Percentiles rank a stretch among this genome's conserved stretches.
These are phyloP conservation scores for Aspergillus sp. DNA, from an alignment of 2,329 filamentous ascomycete genomes.

Conservation along the genomic window DNA sequence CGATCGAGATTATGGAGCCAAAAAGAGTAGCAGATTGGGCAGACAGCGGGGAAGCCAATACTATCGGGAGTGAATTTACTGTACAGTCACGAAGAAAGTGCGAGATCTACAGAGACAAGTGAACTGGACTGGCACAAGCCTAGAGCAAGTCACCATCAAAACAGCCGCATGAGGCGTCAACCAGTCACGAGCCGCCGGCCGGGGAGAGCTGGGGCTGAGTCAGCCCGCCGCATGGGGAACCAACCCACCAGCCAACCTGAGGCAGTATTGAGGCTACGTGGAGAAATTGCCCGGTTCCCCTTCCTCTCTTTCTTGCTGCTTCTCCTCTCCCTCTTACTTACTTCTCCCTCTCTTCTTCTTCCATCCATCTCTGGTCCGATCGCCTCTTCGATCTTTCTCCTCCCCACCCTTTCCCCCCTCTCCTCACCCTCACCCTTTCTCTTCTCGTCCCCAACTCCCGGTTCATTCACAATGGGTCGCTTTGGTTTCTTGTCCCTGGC, in stretches of 20 bases:
- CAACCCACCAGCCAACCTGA: not conserved
- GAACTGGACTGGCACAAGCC: not conserved
- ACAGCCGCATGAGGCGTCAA: not conserved
- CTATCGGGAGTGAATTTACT: not conserved
- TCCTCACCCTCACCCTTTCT: slow-evolving; percentile 16
- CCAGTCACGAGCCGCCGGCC: slow-evolving; percentile 1
- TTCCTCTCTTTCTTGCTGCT: not conserved
- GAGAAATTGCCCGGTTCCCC: slow-evolving; percentile 22
- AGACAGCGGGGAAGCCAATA: not conserved
- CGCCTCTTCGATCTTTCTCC: not conserved
- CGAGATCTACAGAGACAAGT: not conserved
- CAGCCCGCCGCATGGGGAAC: slow-evolving; percentile 21
- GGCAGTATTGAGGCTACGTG: slow-evolving; percentile 24
- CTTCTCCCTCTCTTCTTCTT: slow-evolving; percentile 7
- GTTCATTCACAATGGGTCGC: slow-evolving; percentile 64
- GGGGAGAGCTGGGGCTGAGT: slow-evolving; percentile 19
- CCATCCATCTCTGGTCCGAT: not conserved
- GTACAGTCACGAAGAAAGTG: not conserved
- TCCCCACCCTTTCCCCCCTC: slow-evolving; percentile 8
- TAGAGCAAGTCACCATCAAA: not conserved
- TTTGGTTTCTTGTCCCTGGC: slow-evolving; percentile 72
- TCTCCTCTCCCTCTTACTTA: not conserved
- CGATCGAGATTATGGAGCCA: not conserved
- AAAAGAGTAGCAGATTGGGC: not conserved
- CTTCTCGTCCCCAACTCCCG: slow-evolving; percentile 12